These are phyloP conservation scores for Cucurbita argyrosperma DNA, from an alignment of 306 rosid genomes.

Conservation along the genomic window DNA sequence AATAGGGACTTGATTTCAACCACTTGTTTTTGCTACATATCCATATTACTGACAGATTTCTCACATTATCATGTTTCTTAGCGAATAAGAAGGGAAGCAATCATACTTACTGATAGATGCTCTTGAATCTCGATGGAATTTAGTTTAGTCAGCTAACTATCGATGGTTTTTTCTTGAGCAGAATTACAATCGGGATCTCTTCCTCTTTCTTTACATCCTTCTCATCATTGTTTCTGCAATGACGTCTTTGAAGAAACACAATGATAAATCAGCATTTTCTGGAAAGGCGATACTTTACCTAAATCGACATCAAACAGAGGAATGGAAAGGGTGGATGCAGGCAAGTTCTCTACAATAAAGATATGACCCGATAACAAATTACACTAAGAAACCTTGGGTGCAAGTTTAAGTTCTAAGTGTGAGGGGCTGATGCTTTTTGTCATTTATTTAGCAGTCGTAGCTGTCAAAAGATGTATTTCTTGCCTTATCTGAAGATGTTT, in stretches of 20 bases:
- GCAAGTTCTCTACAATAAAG: slow-evolving; percentile 28
- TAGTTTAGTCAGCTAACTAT: neutral
- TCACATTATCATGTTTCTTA: neutral
- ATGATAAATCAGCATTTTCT: slow-evolving; percentile 62
- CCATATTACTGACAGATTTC: neutral
- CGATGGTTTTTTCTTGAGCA: slow-evolving; percentile 21
- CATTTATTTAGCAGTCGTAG: neutral
- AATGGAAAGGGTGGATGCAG: slow-evolving; percentile 99
- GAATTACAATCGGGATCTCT: slow-evolving; percentile 89
- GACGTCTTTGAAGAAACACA: slow-evolving; percentile 92
- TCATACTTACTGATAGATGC: neutral
- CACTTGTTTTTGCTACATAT: neutral
- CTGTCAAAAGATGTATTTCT: neutral
- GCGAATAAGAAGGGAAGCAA: neutral
- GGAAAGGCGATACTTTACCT: slow-evolving; percentile 77
- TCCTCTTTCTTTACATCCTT: slow-evolving; percentile 76
- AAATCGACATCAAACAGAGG: slow-evolving; percentile 96
- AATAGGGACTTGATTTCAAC: neutral
- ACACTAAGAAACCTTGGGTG: neutral
- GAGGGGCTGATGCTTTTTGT: neutral
- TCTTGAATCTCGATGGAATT: neutral
- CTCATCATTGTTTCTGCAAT: slow-evolving; percentile 78
- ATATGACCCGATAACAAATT: neutral
- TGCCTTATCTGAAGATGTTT: neutral
- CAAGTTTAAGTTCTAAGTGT: neutral